These are phyloP conservation scores for Lentinula edodes DNA, from an alignment of 768 basidiomycete species.

Conservation along the genomic window DNA sequence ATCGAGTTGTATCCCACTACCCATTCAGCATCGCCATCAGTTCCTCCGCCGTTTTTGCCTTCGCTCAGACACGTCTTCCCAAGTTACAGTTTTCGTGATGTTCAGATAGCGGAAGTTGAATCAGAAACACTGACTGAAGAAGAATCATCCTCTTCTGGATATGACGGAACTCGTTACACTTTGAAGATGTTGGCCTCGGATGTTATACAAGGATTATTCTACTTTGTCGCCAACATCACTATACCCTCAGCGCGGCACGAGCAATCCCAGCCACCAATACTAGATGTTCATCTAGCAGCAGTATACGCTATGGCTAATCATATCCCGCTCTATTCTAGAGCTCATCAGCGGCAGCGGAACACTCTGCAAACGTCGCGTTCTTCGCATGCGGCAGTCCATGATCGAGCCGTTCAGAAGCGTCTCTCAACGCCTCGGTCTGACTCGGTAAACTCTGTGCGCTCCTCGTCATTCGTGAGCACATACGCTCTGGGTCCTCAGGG, in stretches of 20 bases:
- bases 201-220: slow-evolving; percentile 45
- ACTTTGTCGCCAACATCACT: slow-evolving; percentile 32
- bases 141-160: slow-evolving; percentile 10
- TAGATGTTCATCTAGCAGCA: slow-evolving; percentile 37
- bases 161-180: slow-evolving; percentile 1
- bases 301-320: slow-evolving; percentile 35
- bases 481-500: slow-evolving; percentile 43
- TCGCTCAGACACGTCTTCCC: slow-evolving; percentile 17
- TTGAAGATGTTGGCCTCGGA: slow-evolving; percentile 41
- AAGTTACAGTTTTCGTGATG: slow-evolving; percentile 34
- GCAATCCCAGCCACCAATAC: slow-evolving; percentile 14
- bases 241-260: slow-evolving; percentile 8
- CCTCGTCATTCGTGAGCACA: slow-evolving; percentile 38
- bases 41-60: slow-evolving; percentile 9
- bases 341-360: background rate
- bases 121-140: background rate
- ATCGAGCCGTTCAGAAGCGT: background rate
- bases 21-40: slow-evolving; percentile 11
- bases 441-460: background rate
- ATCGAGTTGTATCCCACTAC: slow-evolving; percentile 39
- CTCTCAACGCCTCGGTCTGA: background rate
- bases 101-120: slow-evolving; percentile 32
- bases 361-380: background rate
- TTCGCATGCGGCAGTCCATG: background rate
- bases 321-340: slow-evolving; percentile 8